Conservation (phyloP, 2,329 filamentous ascomycete genomes). For the Pyricularia grisea region DNA sequence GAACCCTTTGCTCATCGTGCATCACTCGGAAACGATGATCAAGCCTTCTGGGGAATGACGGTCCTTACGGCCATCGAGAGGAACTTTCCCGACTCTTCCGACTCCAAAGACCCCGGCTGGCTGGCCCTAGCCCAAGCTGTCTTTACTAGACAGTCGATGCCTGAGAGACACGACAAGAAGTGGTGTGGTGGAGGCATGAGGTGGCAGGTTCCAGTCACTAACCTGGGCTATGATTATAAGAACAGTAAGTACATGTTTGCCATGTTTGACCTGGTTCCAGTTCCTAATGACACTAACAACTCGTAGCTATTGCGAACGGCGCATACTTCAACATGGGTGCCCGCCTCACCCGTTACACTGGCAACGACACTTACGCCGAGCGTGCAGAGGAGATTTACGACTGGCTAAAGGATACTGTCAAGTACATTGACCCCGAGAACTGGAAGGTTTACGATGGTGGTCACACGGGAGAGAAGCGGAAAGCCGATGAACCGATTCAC, state of each 20-base stretch:
- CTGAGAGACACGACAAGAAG: conserved; percentile 61
- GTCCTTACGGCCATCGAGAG: conserved; percentile 59
- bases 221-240: conserved; percentile 71
- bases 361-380: conserved; percentile 52
- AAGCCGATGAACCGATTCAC: neutral
- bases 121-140: conserved; percentile 60
- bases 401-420: conserved; percentile 40
- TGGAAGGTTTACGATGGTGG: conserved; percentile 53
- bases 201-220: conserved; percentile 69
- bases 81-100: conserved; percentile 49
- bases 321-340: conserved; percentile 56
- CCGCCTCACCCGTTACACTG: conserved; percentile 63
- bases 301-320: conserved; percentile 42
- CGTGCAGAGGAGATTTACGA: conserved; percentile 53
- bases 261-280: too few species aligned
- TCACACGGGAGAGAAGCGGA: conserved; percentile 29
- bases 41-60: conserved; percentile 61
- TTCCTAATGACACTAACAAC: neutral
- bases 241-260: conserved; percentile 23
- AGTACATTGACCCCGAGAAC: conserved; percentile 47
- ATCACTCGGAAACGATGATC: conserved; percentile 56
- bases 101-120: conserved; percentile 44
- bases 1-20: conserved; percentile 51
- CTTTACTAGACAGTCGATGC: conserved; percentile 49
- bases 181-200: conserved; percentile 60